Conservation (phyloP, 768 basidiomycete genomes). For the Termitomyces sp. region DNA sequence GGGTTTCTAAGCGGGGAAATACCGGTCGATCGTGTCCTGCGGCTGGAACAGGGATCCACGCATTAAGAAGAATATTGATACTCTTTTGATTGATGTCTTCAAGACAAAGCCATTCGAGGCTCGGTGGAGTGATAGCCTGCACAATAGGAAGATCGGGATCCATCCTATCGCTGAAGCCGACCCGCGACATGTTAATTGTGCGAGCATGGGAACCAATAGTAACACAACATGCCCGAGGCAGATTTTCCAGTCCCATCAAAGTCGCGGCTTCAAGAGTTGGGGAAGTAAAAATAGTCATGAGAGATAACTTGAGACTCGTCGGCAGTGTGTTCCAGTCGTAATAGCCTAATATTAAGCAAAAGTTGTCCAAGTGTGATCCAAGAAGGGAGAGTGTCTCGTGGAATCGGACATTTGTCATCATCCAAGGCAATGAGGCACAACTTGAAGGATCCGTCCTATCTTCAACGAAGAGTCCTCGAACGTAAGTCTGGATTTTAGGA, state of each 20-base stretch:
- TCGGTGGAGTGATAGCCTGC: background rate
- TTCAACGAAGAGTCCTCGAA: background rate
- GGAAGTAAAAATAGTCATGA: conserved; percentile 1
- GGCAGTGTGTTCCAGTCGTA: conserved; percentile 2
- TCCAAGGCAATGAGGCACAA: background rate
- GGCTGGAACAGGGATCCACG: background rate
- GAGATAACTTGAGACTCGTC: background rate
- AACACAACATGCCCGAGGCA: conserved; percentile 1
- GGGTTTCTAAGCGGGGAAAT: background rate
- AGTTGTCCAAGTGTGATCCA: background rate
- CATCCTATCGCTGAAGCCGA: background rate
- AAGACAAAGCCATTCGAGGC: conserved; percentile 1
- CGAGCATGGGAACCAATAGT: conserved; percentile 1
- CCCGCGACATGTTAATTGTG: background rate
- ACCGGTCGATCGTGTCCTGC: background rate
- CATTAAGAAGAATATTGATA: background rate
- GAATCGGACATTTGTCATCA: background rate
- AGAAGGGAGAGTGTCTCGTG: background rate
- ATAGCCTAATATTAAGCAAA: background rate
- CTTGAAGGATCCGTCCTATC: background rate
- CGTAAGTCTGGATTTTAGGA: background rate
- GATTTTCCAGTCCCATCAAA: background rate
- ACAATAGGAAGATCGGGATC: conserved; percentile 1
- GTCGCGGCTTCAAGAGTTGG: background rate
- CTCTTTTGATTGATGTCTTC: conserved; percentile 2